A percentile compares a stretch with the other conserved stretches of the same genome.
These are phyloP conservation scores for Kwoniella newhampshirensis DNA, from an alignment of 768 basidiomycete genomes.

Conservation along the genomic window DNA sequence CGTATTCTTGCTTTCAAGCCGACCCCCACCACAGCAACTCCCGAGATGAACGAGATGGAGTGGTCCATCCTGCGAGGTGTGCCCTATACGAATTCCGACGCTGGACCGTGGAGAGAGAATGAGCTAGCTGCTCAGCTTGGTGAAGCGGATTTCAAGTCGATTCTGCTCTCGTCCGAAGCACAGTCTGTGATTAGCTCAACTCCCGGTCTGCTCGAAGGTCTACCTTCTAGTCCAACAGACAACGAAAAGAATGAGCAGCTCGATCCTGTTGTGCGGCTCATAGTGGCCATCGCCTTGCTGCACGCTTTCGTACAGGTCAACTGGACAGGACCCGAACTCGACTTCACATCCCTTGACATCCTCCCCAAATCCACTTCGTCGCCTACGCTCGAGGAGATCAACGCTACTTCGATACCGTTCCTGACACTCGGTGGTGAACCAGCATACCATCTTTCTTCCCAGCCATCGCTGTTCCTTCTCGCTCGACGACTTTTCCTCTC, in stretches of 20 bases:
- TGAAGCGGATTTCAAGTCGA: slow-evolving; percentile 53
- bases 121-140: slow-evolving; percentile 48
- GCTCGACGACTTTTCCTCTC: slow-evolving; percentile 68
- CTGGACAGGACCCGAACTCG: slow-evolving; percentile 91
- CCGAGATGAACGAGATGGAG: slow-evolving; percentile 30
- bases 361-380: slow-evolving; percentile 50
- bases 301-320: slow-evolving; percentile 90
- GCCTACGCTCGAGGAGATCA: slow-evolving; percentile 58
- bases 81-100: not conserved
- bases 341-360: slow-evolving; percentile 57
- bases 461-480: slow-evolving; percentile 69
- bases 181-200: slow-evolving; percentile 53
- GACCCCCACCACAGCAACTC: not conserved
- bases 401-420: slow-evolving; percentile 68
- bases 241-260: slow-evolving; percentile 48
- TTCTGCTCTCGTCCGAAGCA: slow-evolving; percentile 55
- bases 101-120: slow-evolving; percentile 8
- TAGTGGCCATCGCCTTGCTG: slow-evolving; percentile 73
- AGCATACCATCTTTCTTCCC: slow-evolving; percentile 81
- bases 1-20: not conserved
- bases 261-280: slow-evolving; percentile 61
- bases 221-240: slow-evolving; percentile 12
- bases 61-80: slow-evolving; percentile 32
- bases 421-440: slow-evolving; percentile 88
- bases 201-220: slow-evolving; percentile 51